Evolutionary conservation across 2,329 filamentous ascomycete species (phyloP), one percentile per base, ranked within the genome.

Genomic region (Amylocarpus encephaloides): DNA sequence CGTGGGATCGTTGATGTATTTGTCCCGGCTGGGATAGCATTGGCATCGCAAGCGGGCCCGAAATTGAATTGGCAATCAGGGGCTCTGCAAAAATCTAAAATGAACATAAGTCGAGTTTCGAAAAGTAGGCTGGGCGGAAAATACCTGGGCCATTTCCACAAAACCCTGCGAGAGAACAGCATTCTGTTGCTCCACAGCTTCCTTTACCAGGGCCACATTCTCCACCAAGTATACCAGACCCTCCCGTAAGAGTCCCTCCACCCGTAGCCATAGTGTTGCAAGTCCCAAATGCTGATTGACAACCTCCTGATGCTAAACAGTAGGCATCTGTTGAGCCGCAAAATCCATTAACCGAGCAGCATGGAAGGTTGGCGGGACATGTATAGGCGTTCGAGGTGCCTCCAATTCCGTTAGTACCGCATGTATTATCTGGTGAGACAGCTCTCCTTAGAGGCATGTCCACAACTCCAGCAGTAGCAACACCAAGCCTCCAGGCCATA

Each of bases 41-140:
- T 83, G 47, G 75, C 80, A 55, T 83, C 79, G 55, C 81, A 85
- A 10, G 68, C 74, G 12, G 79, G 72, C 12, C 78, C 78, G 57
- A 77, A 82, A 53, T 76, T 68, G 59, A 82, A 78, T 63, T 79
- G 73, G 61, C 81, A 84, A 40, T 79, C 74, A 1, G 81, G 81
- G 7, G 79, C 75, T 30, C 71, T 71, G 66, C 81, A 85, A 65
- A 80, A 80, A 3, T 77, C 72, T 29, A 44, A n/a, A 32, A 15
- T 16, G 11, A 1, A 36, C 6, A 10, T 34, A 47, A 39, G 47
- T 9, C 15, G 18, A 36, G 39, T 16, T 15, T 10, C 36, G 34
- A 40, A 16, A 19, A 18, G 26, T 33, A 6, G 18, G 30, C 12
- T 18, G 22, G 3, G 16, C 18, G 39, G 22, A 7, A n/a, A 41